Percentiles rank a stretch among this genome's conserved stretches.
phyloP scores from a whole-genome alignment of 495 filamentous ascomycete genomes.

The Podospora appendiculata region DNA sequence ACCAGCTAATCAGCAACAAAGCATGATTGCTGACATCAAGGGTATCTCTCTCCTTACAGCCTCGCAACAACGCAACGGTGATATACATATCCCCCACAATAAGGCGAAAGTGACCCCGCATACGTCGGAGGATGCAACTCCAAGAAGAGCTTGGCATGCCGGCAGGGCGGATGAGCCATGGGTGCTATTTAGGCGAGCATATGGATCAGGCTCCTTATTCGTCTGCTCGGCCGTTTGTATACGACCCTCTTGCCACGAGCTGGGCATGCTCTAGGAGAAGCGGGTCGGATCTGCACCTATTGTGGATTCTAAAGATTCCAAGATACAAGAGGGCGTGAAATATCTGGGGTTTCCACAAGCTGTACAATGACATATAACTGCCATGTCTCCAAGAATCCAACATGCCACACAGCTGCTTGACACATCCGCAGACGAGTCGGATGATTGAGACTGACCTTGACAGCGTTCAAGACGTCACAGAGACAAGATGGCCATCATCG shows the following conservation, averaged over 20 bases:
- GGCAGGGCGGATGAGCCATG: not conserved
- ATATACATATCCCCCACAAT: not conserved
- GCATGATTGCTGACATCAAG: too few species aligned
- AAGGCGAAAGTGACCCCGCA: constrained; percentile 10
- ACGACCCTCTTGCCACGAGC: not conserved
- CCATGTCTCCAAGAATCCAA: not conserved
- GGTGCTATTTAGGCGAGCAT: constrained; percentile 5
- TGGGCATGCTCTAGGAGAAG: not conserved
- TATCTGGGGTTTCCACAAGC: not conserved
- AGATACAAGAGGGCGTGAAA: not conserved
- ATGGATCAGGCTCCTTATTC: not conserved
- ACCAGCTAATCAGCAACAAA: too few species aligned
- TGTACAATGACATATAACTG: not conserved
- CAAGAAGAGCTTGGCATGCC: constrained; percentile 17
- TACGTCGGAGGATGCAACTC: constrained; percentile 18
- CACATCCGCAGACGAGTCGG: not conserved
- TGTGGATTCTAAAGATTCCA: not conserved
- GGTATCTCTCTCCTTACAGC: too few species aligned
- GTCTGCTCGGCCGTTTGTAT: not conserved
- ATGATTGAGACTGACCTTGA: not conserved
- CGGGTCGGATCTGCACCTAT: not conserved
- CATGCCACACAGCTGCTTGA: not conserved
- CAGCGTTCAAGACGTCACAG: not conserved
- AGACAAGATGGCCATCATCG: constrained; percentile 15
- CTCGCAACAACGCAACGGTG: too few species aligned